Base-by-base conservation (phyloP, 345 rosid genomes). In the Cardamine resedifolia region DNA sequence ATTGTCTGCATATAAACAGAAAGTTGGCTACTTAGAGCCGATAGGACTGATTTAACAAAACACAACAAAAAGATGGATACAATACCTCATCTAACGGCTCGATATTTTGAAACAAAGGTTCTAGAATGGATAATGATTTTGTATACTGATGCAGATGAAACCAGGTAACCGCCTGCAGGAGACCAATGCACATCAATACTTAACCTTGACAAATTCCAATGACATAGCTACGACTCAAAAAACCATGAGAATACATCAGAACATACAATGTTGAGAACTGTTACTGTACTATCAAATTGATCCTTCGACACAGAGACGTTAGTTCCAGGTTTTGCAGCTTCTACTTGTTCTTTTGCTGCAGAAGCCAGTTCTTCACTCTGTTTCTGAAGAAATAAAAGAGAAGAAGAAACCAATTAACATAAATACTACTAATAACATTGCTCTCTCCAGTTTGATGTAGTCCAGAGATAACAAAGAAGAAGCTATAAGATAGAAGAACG, bases 1-100 rank as follows among this genome's bases (percentile, higher is more conserved):
- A 82, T 83, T 64, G 86, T 82, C 98, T 92, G 93, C 81, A 82
- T 11, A 74, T 38, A 28, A 31, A 20, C 65, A 49, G 67, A 52
- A 81, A 55, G 72, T 60, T 58, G 70, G 45, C 39, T 16, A 44
- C 18, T 59, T 55, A 63, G 39, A 52, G 72, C 53, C 64, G 78
- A 45, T 59, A 73, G 72, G 66, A 21, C 30, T 12, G 45, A 20
- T 55, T 57, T 55, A 58, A 60, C 53, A 43, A 24, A 38, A 39
- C 16, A 36, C 31, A 47, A 67, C 64, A 9, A 30, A 21, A 5
- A 23, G 15, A 53, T 44, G 26, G 52, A 49, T 36, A 77, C 7
- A 44, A 39, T 84, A 96, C 99, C 98, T 96, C 97, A 16, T 96
- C 96, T 39, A 96, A 83, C 7, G 92, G 91, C 71, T 77, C 82